Percentiles rank a stretch among this genome's conserved stretches.
Conservation (phyloP, 208 protist species). For the Trypanosoma brucei region DNA sequence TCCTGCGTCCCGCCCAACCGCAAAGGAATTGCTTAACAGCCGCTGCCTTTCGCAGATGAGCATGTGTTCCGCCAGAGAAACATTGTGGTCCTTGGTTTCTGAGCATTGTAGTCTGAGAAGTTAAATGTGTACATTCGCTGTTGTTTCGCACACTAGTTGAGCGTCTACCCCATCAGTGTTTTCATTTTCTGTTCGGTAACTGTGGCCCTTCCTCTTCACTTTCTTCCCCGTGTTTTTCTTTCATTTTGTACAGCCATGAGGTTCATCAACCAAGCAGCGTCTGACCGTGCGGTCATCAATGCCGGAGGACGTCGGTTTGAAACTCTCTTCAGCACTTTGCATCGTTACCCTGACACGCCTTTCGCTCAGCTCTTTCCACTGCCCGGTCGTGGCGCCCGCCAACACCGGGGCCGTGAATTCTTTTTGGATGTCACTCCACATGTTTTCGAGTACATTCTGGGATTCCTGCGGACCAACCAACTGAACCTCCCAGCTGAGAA, state of each 20-base stretch:
- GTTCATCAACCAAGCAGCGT: conserved; percentile 22
- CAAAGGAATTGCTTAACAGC: conserved; percentile 28
- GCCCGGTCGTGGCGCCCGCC: not conserved
- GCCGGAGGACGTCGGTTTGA: conserved; percentile 67
- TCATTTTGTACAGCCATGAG: not conserved
- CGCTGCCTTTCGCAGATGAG: conserved; percentile 10
- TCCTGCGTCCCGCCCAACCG: conserved; percentile 21
- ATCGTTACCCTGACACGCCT: conserved; percentile 52
- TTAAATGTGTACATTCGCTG: not conserved
- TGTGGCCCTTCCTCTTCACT: no score
- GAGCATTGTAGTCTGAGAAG: not conserved
- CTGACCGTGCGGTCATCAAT: conserved; percentile 50
- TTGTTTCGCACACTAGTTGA: no score
- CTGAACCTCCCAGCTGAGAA: conserved; percentile 57
- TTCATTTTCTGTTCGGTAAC: no score
- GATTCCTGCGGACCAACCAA: conserved; percentile 61
- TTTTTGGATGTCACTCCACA: conserved; percentile 79
- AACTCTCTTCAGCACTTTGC: conserved; percentile 59
- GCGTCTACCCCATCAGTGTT: no score
- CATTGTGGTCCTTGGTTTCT: conserved; percentile 7
- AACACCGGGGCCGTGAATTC: conserved; percentile 27
- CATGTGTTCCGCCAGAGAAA: conserved; percentile 8
- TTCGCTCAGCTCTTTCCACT: conserved; percentile 59
- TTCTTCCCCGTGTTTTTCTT: not conserved
- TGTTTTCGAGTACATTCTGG: conserved; percentile 71